Base-by-base conservation (phyloP, 768 basidiomycete species). In the Leucocoprinus sp. region DNA sequence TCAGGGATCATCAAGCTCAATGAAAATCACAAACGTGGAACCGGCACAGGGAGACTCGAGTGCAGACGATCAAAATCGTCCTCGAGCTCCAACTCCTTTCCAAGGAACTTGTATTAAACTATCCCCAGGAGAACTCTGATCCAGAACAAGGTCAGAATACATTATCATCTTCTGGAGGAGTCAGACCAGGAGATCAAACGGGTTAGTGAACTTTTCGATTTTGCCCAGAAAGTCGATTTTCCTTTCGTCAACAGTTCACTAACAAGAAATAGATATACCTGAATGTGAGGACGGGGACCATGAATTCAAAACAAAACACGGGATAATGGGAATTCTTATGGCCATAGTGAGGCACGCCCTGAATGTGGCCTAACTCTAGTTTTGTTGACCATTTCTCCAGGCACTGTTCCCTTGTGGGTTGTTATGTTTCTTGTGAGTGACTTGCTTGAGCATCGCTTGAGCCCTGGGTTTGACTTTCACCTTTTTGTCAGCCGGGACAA, bases 311-410 rank as follows among this genome's bases (percentile, higher is more conserved):
- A 45, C 37, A 14, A 37, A 31, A 22, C 44, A 45, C 23, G 44
- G 44, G 29, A 37, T 45, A 14, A 45, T 45, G 44, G 44, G 44
- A 15, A 45, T 45, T 22, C 9, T 45, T 9, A 45, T 38, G 44
- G 37, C 37, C 3, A 29, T 45, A 21, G 44, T 45, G 33, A 12
- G 44, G 26, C 8, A 37, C 21, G 7, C 24, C 14, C 14, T 12
- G 3, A 12, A 31, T 31, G n/a, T 14, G 9, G 31, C 31, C 31
- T 12, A 8, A 14, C 14, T 31, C 18, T 28, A n/a, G 37, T 21
- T 37, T 15, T 28, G 4, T 31, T 31, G 9, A 31, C 14, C 31
- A 31, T 14, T 11, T 4, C n/a, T 31, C 8, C n/a, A 45, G 44
- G 44, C 37, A 9, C 27, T 24, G 21, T 45, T 45, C 29, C 44